Evolutionary conservation across 257 asterid species (phyloP), one percentile per base, ranked within the genome.

Genomic region (Gentiana straminea): DNA sequence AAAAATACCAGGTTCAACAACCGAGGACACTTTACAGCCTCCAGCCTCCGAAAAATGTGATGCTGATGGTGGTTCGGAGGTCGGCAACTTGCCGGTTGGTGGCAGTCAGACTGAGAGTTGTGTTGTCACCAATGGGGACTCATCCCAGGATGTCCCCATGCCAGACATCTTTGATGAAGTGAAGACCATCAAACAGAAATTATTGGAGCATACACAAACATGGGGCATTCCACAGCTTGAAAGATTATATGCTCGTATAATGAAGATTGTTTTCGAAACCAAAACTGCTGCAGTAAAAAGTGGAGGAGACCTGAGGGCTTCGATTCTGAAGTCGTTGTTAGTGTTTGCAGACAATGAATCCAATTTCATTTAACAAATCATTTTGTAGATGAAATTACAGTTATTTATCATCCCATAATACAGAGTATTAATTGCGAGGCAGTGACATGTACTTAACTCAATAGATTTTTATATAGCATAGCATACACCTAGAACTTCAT

Each of bases 141-240:
- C 59, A 24, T 51, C 72, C 34, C 73, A 54, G 58, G 83, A 84
- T 54, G 72, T 67, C 34, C 52, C 73, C 52, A 84, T 82, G 89
- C 62, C 68, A n/a, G 95, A 85, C 47, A 49, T 63, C 46, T 70
- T 84, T 8, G 33, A 35, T 39, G 79, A 73, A 68, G 69, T 81
- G 1, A 82, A 74, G 62, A 66, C 79, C 57, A 72, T 85, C 73
- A 88, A 78, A 84, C 53, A 73, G 75, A 77, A 70, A 43, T 71
- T 85, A 50, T 10, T 83, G 59, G 81, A 73, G 65, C 85, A 64
- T 41, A 68, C 97, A 4, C 64, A 72, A 68, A 76, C 69, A 39
- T 83, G 78, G 54, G 83, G 79, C 44, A 70, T 88, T 52, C 89
- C 97, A 0, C 86, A 85, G 81, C 93, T 88, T 13, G 95, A 88